Evolutionary conservation across 2,329 filamentous ascomycete species (phyloP).

Genomic region (Diplodia seriata): DNA sequence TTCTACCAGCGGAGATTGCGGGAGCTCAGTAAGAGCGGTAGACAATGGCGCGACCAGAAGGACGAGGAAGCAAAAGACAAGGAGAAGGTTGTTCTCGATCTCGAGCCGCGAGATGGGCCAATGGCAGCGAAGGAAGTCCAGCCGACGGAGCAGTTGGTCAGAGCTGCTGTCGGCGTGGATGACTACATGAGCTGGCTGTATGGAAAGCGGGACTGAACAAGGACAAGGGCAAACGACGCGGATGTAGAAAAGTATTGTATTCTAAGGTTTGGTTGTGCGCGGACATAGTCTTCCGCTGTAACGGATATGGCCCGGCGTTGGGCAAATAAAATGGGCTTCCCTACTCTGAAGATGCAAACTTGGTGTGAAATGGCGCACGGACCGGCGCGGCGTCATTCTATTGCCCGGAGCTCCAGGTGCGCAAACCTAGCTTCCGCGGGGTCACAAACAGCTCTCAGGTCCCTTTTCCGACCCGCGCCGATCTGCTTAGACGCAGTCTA

Average conservation of each 20-base stretch:
- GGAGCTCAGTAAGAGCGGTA: conserved; percentile 62
- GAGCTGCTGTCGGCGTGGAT: background rate
- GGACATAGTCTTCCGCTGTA: background rate
- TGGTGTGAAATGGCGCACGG: conserved; percentile 1
- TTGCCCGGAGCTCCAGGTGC: background rate
- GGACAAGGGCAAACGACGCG: background rate
- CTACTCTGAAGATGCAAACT: background rate
- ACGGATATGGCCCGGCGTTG: background rate
- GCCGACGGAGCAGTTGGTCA: background rate
- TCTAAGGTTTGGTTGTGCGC: background rate
- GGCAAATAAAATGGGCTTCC: background rate
- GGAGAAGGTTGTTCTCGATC: conserved; percentile 17
- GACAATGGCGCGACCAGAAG: conserved; percentile 63
- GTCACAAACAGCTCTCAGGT: background rate
- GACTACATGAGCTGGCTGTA: conserved; percentile 29
- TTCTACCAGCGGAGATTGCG: conserved; percentile 56
- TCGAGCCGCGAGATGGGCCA: background rate
- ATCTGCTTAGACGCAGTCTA: conserved; percentile 9
- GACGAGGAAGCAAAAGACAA: conserved; percentile 47
- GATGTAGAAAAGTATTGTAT: background rate
- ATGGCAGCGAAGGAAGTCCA: background rate
- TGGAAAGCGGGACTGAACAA: background rate
- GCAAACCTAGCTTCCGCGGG: conserved; percentile 20
- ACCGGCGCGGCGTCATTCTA: conserved; percentile 3
- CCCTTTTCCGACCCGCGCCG: background rate